Evolutionary conservation across 139 green algal genomes (phyloP).

Genomic region (Bryopsis sp.): DNA sequence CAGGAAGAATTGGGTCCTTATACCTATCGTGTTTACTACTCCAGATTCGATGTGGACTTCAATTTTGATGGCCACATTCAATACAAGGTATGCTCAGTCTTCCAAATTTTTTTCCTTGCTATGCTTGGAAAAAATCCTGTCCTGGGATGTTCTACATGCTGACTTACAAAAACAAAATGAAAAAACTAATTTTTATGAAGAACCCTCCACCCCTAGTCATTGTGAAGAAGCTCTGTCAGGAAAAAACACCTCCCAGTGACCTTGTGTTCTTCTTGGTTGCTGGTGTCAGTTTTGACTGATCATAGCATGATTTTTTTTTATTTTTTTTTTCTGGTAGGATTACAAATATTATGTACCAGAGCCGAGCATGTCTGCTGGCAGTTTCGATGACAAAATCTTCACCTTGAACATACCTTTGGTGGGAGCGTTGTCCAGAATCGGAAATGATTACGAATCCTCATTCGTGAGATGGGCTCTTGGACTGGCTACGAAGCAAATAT

Average conservation of each 20-base stretch:
- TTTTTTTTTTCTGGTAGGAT: no score
- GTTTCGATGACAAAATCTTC: conserved; percentile 2
- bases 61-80: background rate
- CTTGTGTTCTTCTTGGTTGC: no score
- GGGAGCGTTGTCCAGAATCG: background rate
- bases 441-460: background rate
- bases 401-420: conserved; percentile 6
- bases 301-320: no score
- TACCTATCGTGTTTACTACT: background rate
- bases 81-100: conserved; percentile 1
- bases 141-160: no score
- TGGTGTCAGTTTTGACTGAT: no score
- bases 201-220: no score
- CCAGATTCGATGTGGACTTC: background rate
- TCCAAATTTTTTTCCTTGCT: background rate
- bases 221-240: no score
- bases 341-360: background rate
- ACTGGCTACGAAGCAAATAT: no score
- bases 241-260: no score
- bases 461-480: background rate
- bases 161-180: no score
- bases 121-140: background rate
- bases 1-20: conserved; percentile 10
- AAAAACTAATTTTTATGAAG: no score
- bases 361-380: background rate